Percentiles rank a stretch among this genome's conserved stretches.
Conservation (phyloP, 108 stramenopile species). For the Cyclostephanos tholiformis region DNA sequence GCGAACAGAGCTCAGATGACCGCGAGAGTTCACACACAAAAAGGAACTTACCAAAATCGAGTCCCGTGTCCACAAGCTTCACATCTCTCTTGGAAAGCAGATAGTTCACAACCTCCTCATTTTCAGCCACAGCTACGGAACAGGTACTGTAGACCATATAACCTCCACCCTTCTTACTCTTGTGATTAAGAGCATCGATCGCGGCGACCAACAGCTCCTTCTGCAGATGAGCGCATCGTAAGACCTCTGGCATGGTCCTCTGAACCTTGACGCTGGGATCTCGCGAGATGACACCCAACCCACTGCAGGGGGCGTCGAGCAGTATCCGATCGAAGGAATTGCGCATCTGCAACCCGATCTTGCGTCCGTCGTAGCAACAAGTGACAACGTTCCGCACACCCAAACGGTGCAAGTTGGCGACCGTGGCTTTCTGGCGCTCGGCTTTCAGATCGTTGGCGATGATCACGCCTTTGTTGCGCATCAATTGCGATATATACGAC, state of each 20-base stretch:
- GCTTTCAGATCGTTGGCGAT: slow-evolving; percentile 96
- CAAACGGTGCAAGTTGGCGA: slow-evolving; percentile 97
- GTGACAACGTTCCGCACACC: slow-evolving; percentile 95
- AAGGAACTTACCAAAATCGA: slow-evolving; percentile 82
- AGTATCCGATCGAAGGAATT: slow-evolving; percentile 95
- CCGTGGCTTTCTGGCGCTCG: slow-evolving; percentile 96
- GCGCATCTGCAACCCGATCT: slow-evolving; percentile 81
- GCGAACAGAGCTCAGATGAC: background rate
- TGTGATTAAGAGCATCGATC: slow-evolving; percentile 94
- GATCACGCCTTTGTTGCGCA: slow-evolving; percentile 95
- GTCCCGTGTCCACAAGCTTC: slow-evolving; percentile 90
- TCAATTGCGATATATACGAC: slow-evolving; percentile 95
- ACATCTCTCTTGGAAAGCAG: slow-evolving; percentile 93
- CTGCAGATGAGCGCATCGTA: slow-evolving; percentile 92
- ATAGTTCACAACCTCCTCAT: slow-evolving; percentile 99
- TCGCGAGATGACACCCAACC: slow-evolving; percentile 96
- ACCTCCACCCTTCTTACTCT: slow-evolving; percentile 92
- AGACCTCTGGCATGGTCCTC: slow-evolving; percentile 91
- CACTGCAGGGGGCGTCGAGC: slow-evolving; percentile 98
- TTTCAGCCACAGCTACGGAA: slow-evolving; percentile 95
- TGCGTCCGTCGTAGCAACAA: slow-evolving; percentile 93
- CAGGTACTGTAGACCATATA: slow-evolving; percentile 99
- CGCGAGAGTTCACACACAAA: background rate
- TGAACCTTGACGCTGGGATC: slow-evolving; percentile 98
- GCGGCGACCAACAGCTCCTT: slow-evolving; percentile 97